Percentiles rank a stretch among this genome's conserved stretches.
These are phyloP conservation scores for Claviceps pazoutovae DNA, from an alignment of 2,329 filamentous ascomycete species.

Conservation along the genomic window DNA sequence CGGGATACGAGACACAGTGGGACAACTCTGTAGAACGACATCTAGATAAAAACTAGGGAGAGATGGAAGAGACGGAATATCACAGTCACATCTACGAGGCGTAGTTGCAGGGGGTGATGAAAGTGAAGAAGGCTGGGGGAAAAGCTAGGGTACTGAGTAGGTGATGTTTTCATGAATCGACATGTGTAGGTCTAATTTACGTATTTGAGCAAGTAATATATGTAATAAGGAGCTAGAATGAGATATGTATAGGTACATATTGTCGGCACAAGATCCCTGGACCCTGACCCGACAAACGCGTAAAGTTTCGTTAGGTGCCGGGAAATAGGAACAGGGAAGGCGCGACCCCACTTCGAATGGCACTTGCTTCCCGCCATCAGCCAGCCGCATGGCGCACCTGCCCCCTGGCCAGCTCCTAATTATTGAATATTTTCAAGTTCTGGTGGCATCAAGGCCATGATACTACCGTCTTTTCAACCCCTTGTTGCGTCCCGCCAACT, in stretches of 20 bases:
- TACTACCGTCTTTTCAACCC: background rate
- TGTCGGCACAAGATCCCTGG: too few relatives aligned
- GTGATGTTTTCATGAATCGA: background rate
- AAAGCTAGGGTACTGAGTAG: background rate
- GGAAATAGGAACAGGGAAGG: background rate
- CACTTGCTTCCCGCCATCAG: background rate
- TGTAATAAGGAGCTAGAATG: background rate
- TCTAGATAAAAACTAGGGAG: background rate
- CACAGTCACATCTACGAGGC: background rate
- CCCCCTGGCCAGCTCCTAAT: too few relatives aligned
- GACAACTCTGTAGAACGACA: background rate
- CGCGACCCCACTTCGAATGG: background rate
- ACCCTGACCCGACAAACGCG: too few relatives aligned
- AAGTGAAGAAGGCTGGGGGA: background rate
- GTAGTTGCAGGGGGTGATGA: background rate
- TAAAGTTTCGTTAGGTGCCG: background rate
- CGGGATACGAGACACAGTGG: background rate
- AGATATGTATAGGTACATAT: background rate
- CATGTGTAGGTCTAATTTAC: too few relatives aligned
- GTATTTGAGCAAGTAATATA: too few relatives aligned
- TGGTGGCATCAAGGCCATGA: too few relatives aligned
- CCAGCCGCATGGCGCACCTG: too few relatives aligned
- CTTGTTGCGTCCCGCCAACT: background rate
- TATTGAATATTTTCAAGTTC: too few relatives aligned
- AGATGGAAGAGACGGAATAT: background rate